Base-by-base conservation (phyloP, 2,329 filamentous ascomycete species). In the Aspergillus fumigatus region DNA sequence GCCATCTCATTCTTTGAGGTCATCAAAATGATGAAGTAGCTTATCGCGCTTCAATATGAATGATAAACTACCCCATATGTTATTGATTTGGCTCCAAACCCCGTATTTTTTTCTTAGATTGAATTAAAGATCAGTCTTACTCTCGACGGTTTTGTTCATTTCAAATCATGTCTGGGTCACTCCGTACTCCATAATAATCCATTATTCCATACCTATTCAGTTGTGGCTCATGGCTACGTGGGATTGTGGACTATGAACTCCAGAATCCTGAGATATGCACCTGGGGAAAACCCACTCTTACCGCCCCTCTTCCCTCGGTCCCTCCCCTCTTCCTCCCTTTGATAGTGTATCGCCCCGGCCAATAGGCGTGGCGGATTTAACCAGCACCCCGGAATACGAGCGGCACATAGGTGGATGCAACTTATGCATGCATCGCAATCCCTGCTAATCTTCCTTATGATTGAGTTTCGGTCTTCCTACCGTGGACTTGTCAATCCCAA, bases 11-110 rank as follows among this genome's bases (percentile, higher is more conserved):
- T 61, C 51, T 48, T 65, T 58, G 51, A 60, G 59, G 62, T 68
- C 67, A 70, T 67, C 57, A 57, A 60, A 60, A 62, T 68, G 67
- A 70, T 67, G 55, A 55, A 60, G 59, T 49, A 58, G 53, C 64
- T 70, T 67, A 66, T 67, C 64, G 54, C 56, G 48, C 55, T 56
- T 59, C 56, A 4, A 19, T 11, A 9, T 35, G 47, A 59, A 23
- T 7, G 9, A 51, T 21, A 32, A 40, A n/a, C 50, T 50, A 43
- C 45, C 48, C 47, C 27, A 23, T 48, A 11, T 5, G 17, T 19
- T 10, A 21, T 19, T 10, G 5, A n/a, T 47, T 38, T 14, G 6
- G 32, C 32, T 38, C 32, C 32, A 10, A 17, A 17, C 32, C 32
- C 32, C 32, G 5, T 38, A 17, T 38, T 38, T 10, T 7, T 38